phyloP scores from a whole-genome alignment of 2,329 filamentous ascomycete genomes.

The Diaporthe citrichinensis region DNA sequence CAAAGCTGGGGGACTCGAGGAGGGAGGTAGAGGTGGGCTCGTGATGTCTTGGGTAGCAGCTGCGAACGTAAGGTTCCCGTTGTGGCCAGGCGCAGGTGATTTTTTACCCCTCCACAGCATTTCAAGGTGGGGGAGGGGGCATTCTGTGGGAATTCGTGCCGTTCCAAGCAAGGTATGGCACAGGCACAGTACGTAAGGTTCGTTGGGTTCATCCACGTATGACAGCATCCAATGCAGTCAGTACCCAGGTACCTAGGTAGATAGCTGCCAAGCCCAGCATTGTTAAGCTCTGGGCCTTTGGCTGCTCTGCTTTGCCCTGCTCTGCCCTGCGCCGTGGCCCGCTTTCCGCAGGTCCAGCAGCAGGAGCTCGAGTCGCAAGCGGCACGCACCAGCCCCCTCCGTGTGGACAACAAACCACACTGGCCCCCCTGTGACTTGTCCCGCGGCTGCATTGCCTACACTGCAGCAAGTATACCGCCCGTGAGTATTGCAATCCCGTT shows the following conservation, averaged over 20 bases:
- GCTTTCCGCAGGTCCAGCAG: not conserved
- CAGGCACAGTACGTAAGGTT: slow-evolving; percentile 24
- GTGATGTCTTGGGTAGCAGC: slow-evolving; percentile 36
- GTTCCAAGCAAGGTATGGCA: slow-evolving; percentile 34
- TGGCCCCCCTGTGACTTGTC: not conserved
- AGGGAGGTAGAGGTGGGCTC: slow-evolving; percentile 29
- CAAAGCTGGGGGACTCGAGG: slow-evolving; percentile 38
- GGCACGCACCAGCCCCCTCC: not conserved
- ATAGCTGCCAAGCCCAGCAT: not conserved
- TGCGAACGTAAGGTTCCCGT: slow-evolving; percentile 29
- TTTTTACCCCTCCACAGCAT: slow-evolving; percentile 43
- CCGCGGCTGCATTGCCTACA: not conserved
- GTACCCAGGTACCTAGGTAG: not conserved
- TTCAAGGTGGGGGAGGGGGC: slow-evolving; percentile 49
- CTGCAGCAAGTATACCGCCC: not conserved
- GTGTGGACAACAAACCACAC: not conserved
- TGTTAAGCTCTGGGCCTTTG: slow-evolving; percentile 5
- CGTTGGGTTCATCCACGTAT: slow-evolving; percentile 29
- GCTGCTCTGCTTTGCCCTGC: not conserved
- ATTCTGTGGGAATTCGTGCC: slow-evolving; percentile 44
- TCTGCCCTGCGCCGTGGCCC: not conserved
- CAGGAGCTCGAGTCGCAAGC: not conserved
- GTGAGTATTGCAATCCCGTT: not conserved
- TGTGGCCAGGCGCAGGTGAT: slow-evolving; percentile 39
- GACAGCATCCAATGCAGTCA: slow-evolving; percentile 35